Conservation (phyloP, 73 alveolate genomes). For the Stentor coeruleus region DNA sequence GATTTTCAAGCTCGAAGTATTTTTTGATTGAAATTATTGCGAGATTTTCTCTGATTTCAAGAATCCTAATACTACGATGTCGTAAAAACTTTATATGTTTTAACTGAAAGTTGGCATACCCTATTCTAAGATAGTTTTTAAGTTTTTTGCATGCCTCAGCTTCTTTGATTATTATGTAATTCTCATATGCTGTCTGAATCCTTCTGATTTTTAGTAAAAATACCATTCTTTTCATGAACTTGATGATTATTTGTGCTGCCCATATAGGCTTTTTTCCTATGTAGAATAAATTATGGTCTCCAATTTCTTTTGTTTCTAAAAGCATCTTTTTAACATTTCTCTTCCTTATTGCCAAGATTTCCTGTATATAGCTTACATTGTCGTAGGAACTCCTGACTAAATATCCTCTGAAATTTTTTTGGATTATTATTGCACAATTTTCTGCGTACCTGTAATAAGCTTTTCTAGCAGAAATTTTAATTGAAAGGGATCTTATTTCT, state of each 20-base stretch:
- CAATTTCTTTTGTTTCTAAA: neutral
- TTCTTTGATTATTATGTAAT: neutral
- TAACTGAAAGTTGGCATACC: neutral
- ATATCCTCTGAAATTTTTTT: neutral
- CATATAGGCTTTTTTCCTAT: neutral
- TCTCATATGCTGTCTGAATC: neutral
- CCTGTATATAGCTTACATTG: neutral
- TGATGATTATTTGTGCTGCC: neutral
- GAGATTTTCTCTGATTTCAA: neutral
- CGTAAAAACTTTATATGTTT: neutral
- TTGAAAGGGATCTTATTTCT: neutral
- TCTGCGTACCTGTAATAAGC: neutral
- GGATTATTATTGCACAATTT: neutral
- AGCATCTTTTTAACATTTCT: neutral
- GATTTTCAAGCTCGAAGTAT: neutral
- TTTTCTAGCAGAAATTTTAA: neutral
- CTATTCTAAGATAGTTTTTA: too few species aligned
- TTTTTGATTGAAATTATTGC: neutral
- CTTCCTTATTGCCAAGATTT: neutral
- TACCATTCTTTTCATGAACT: neutral
- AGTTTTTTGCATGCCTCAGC: neutral
- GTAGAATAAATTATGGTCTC: neutral
- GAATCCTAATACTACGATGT: neutral
- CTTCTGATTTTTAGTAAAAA: neutral
- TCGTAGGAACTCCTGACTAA: neutral